These are phyloP conservation scores for Furcasterigmium sp. DNA, from an alignment of 2,329 filamentous ascomycete genomes.

Conservation along the genomic window DNA sequence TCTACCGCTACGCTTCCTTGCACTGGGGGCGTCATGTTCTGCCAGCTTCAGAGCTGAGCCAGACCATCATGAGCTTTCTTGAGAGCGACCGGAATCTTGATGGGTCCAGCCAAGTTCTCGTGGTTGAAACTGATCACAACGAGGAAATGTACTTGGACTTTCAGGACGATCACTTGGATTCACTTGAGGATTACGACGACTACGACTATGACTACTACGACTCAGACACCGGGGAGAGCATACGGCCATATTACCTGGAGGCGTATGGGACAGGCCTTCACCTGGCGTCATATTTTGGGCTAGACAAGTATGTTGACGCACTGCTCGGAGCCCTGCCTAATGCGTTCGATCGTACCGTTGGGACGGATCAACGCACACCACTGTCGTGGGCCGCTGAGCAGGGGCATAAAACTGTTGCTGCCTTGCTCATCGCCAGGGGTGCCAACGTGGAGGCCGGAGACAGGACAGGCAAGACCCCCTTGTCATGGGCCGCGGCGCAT, in stretches of 20 bases:
- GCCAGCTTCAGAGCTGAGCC: slow-evolving; percentile 3
- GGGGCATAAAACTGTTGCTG: not conserved
- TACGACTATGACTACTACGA: no score
- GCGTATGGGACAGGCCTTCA: slow-evolving; percentile 16
- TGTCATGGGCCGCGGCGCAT: no score
- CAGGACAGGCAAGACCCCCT: not conserved
- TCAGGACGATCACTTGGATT: no score
- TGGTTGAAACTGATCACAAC: no score
- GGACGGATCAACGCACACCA: not conserved
- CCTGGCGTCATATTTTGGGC: slow-evolving; percentile 17
- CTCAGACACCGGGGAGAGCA: no score
- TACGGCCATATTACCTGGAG: slow-evolving; percentile 7
- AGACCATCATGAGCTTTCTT: slow-evolving; percentile 13
- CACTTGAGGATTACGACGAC: no score
- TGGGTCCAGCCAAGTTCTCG: slow-evolving; percentile 14
- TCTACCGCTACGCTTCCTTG: slow-evolving; percentile 24
- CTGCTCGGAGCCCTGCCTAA: not conserved
- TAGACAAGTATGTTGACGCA: no score
- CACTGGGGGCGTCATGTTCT: slow-evolving; percentile 28
- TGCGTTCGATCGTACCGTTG: not conserved
- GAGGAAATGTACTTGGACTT: not conserved
- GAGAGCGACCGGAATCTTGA: slow-evolving; percentile 6
- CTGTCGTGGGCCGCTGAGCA: not conserved
- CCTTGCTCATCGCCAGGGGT: not conserved
- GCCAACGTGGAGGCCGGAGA: not conserved